Conservation (phyloP, 306 rosid species). For the Rubus idaeus region DNA sequence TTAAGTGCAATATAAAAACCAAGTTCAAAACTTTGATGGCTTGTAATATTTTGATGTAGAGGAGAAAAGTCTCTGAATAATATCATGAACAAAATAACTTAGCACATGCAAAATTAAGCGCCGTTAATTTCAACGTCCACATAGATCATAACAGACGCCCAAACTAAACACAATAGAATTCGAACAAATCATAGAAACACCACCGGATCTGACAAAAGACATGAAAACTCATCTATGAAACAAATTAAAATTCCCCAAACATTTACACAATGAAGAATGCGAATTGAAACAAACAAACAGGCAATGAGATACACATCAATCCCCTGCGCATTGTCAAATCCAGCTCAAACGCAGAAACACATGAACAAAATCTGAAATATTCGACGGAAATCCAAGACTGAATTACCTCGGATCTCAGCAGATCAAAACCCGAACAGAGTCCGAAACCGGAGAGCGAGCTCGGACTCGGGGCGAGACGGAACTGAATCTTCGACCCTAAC, state of each 20-base stretch:
- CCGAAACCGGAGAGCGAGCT: slow-evolving; percentile 10
- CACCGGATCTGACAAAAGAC: slow-evolving; percentile 4
- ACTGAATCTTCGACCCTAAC: slow-evolving; percentile 39
- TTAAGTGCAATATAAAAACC: background rate
- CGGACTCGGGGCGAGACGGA: slow-evolving; percentile 18
- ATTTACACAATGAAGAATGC: background rate
- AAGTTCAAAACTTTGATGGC: background rate
- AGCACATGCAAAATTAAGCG: too few relatives aligned
- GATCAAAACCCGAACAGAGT: slow-evolving; percentile 26
- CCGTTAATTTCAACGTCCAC: too few relatives aligned
- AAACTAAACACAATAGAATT: background rate
- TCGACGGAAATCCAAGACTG: background rate
- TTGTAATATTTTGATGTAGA: too few relatives aligned
- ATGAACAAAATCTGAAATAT: background rate
- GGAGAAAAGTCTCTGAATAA: too few relatives aligned
- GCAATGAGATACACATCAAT: background rate
- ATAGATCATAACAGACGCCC: too few relatives aligned
- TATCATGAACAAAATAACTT: background rate
- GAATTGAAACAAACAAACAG: background rate
- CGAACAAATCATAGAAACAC: background rate
- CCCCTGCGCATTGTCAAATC: background rate
- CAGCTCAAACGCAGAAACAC: slow-evolving; percentile 11
- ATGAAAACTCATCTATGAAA: background rate
- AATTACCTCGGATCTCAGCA: slow-evolving; percentile 36
- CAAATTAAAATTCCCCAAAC: background rate